Base-by-base conservation (phyloP, 108 stramenopile genomes). In the Cyclotella choctawhatcheeana region DNA sequence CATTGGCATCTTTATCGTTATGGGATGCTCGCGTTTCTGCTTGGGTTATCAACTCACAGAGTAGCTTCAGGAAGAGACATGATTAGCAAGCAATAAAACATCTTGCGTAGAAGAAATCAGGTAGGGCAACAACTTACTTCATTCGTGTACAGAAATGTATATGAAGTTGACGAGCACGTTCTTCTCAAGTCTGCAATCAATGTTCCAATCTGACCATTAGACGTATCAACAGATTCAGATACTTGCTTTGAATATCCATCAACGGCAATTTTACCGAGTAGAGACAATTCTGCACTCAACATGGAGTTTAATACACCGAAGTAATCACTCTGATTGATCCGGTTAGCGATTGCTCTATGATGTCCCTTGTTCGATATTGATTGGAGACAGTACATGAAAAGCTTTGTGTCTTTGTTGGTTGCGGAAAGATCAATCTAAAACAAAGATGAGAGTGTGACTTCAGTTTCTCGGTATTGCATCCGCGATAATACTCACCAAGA, bases 241-340 rank as follows among this genome's bases (percentile, higher is more conserved):
- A 62, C 59, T 22, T 71, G 79, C 77, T 58, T 40, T 0, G 67
- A 32, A 33, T 64, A 82, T 44, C 88, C 88, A 40, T 83, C 67
- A 5, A 89, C 84, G 3, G 86, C 83, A 34, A 85, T 47, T 33
- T 74, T 84, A 0, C 84, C 93, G 34, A 86, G 69, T 7, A 88
- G 67, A 8, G 86, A 33, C 2, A 95, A 67, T 71, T 95, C 93
- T 8, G 87, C 89, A 33, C 66, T 54, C 24, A 95, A 64, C 89
- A 95, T 92, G 13, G 88, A 84, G 71, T 86, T 86, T 45, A 91
- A 91, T 3, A 95, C 93, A 0, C 88, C 75, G 79, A 95, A 95
- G 53, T 92, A 90, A 54, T 95, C 93, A 10, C 88, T 89, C 64
- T 91, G 93, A 45, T 95, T 88, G 58, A 95, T 89, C 43, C 93